Conservation (phyloP, 345 rosid species). For the Linum tenue region DNA sequence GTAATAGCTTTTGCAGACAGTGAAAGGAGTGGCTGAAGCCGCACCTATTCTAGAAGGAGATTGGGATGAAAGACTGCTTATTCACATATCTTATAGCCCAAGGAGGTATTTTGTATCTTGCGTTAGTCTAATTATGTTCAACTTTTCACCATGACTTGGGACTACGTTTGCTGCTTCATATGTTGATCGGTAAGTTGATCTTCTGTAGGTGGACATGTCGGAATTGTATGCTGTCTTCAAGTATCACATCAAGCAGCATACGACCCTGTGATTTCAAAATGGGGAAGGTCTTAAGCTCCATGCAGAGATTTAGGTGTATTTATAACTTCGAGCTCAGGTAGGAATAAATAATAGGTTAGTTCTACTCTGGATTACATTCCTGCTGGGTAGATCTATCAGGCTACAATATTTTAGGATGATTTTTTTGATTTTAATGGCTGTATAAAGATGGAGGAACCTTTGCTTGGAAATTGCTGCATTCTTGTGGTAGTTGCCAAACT, state of each 20-base stretch:
- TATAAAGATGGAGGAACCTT: conserved; percentile 4
- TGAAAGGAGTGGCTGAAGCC: conserved; percentile 65
- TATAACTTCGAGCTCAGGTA: conserved; percentile 78
- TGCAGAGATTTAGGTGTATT: conserved; percentile 62
- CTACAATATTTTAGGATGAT: neutral
- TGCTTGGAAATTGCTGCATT: neutral
- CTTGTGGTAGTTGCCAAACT: conserved; percentile 7
- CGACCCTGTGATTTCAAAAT: conserved; percentile 86
- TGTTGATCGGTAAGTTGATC: conserved; percentile 10
- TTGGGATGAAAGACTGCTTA: conserved; percentile 50
- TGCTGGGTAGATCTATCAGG: neutral
- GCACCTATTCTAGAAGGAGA: conserved; percentile 38
- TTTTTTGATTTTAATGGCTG: neutral
- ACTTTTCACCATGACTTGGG: neutral
- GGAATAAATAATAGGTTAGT: neutral
- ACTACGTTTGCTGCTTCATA: neutral
- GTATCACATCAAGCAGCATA: conserved; percentile 56
- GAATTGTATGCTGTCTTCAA: conserved; percentile 46
- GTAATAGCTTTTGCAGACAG: conserved; percentile 41
- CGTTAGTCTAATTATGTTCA: neutral
- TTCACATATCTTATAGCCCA: conserved; percentile 84
- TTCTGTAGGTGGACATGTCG: conserved; percentile 75
- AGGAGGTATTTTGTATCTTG: conserved; percentile 43
- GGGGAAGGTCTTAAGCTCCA: conserved; percentile 64
- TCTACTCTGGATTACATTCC: neutral